Base-by-base conservation (phyloP, 1,139 yeast genomes). In the Protomyces macrosporus region DNA sequence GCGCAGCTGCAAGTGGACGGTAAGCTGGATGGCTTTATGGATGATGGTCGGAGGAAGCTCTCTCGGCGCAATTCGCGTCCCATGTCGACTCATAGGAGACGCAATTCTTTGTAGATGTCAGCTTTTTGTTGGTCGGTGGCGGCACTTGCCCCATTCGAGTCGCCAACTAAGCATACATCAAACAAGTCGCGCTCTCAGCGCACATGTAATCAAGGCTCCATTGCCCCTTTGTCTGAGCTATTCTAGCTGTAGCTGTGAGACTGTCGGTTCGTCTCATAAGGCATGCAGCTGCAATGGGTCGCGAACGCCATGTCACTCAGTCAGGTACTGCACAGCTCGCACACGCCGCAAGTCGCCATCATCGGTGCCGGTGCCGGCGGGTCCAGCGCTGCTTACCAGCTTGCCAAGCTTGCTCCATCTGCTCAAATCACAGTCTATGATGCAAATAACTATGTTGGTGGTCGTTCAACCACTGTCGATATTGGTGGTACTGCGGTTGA, bases 291-390 rank as follows among this genome's bases (percentile, higher is more conserved):
- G 48, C 48, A 42, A 9, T 42, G 48, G 48, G 48, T 9, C 16
- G 30, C 10, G 5, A 30, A 16, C 32, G 16, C 30, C 48, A 6
- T 42, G 32, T 16, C 32, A 9, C 48, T 16, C 23, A 23, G 23
- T 23, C 23, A 23, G 23, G 23, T 23, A 23, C 23, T 23, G 23
- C 42, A 7, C 12, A 10, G 42, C 42, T 39, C 42, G 6, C 42
- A 9, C 42, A 9, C 42, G n/a, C 48, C 48, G 32, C 48, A 16
- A 9, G 50, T 79, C 6, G 82, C 81, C 0, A 75, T 78, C 42
- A 73, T 78, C 40, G 82, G 83, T 3, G 81, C 82, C 0, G 83
- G 83, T 1, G 77, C 83, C 2, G 82, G 80, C 6, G 82, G 83
- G 0, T 68, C 80, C 0, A 70, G 79, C 3, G 74, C 78, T 23